These are phyloP conservation scores for Oxytropis ochrocephala DNA, from an alignment of 306 rosid species.

Conservation along the genomic window DNA sequence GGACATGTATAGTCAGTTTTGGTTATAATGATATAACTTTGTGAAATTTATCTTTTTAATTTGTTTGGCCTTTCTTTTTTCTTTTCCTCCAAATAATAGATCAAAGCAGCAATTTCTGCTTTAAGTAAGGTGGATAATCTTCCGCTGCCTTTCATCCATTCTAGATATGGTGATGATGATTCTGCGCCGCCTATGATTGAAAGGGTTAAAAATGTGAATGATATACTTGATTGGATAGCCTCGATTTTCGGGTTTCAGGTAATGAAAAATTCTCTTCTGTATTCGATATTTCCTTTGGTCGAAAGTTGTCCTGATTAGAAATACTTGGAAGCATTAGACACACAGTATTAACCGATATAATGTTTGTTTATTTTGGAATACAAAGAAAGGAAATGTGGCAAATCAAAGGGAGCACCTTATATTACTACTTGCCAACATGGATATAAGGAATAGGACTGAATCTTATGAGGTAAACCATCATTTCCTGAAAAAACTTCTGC, in stretches of 20 bases:
- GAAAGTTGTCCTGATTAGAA: neutral
- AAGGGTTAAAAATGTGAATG: conserved; percentile 58
- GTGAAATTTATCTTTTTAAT: neutral
- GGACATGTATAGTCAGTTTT: conserved; percentile 12
- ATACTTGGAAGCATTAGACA: neutral
- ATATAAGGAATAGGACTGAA: conserved; percentile 37
- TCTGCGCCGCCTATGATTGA: conserved; percentile 28
- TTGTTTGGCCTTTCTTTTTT: neutral
- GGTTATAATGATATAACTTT: neutral
- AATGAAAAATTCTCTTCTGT: conserved; percentile 1
- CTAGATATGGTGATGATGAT: conserved; percentile 28
- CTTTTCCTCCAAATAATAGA: conserved; percentile 37
- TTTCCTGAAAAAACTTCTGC: conserved; percentile 14
- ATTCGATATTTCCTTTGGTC: neutral
- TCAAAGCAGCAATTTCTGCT: conserved; percentile 71
- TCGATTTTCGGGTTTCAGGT: conserved; percentile 93
- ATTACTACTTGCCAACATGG: conserved; percentile 84
- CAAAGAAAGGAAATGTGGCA: conserved; percentile 94
- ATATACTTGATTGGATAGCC: conserved; percentile 89
- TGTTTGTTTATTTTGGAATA: conserved; percentile 27
- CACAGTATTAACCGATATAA: conserved; percentile 14
- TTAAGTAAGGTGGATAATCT: conserved; percentile 57
- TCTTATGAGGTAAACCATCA: conserved; percentile 37
- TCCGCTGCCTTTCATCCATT: conserved; percentile 59
- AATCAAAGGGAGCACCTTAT: conserved; percentile 97